These are phyloP conservation scores for Diaporthe sp. DNA, from an alignment of 2,329 filamentous ascomycete genomes.

Conservation along the genomic window DNA sequence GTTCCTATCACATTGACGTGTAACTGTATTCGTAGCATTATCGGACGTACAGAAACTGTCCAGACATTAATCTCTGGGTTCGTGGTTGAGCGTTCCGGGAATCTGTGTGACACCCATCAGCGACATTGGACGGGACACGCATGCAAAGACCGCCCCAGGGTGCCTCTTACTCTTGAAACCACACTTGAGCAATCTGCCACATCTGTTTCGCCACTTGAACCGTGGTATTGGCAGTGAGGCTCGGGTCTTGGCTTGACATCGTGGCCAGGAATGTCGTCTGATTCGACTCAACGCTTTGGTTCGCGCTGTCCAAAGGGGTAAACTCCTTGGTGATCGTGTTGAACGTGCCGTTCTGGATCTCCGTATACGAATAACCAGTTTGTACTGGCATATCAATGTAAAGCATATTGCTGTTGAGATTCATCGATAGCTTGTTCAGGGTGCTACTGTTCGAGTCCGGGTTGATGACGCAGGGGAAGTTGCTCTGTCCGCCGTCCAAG, in stretches of 20 bases:
- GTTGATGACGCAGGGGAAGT: slow-evolving; percentile 66
- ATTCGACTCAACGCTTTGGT: slow-evolving; percentile 46
- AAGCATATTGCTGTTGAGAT: slow-evolving; percentile 75
- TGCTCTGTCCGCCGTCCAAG: slow-evolving; percentile 64
- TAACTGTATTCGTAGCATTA: accelerated
- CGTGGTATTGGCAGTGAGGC: slow-evolving; percentile 61
- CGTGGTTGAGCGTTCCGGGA: slow-evolving; percentile 64
- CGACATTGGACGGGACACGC: neutral
- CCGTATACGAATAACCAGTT: slow-evolving; percentile 51
- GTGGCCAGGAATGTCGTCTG: slow-evolving; percentile 64
- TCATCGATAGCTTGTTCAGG: slow-evolving; percentile 74
- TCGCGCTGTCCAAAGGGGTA: slow-evolving; percentile 45
- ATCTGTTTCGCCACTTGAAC: slow-evolving; percentile 63
- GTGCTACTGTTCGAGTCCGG: slow-evolving; percentile 63
- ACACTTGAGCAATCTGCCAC: slow-evolving; percentile 69
- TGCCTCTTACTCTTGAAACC: slow-evolving; percentile 60
- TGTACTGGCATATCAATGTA: slow-evolving; percentile 75
- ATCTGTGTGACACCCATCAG: slow-evolving; percentile 45
- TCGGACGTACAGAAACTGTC: slow-evolving; percentile 43
- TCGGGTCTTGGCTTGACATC: slow-evolving; percentile 60
- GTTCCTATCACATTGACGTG: slow-evolving; percentile 46
- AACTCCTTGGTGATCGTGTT: slow-evolving; percentile 42
- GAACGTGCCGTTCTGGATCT: slow-evolving; percentile 44
- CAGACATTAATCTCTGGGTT: slow-evolving; percentile 67
- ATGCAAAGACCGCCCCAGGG: neutral